Evolutionary conservation across 106 monocot genomes (phyloP).

Genomic region (Dendrobium catenatum): DNA sequence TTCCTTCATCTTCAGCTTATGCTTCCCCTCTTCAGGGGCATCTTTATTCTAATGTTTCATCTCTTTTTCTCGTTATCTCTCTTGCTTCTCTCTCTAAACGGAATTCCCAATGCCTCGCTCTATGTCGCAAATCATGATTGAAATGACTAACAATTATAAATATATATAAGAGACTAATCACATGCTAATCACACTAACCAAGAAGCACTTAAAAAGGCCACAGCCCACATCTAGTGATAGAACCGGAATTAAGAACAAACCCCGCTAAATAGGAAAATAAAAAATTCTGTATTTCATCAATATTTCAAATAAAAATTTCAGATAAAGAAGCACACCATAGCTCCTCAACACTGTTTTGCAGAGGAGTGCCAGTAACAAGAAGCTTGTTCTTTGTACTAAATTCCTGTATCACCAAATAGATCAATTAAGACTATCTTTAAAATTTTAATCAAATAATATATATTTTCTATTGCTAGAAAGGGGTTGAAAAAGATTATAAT

Average conservation of each 20-base stretch:
- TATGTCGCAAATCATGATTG: no score
- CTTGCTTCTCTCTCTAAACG: no score
- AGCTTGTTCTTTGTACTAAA: slow-evolving; percentile 98
- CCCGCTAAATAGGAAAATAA: not conserved
- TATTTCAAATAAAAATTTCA: not conserved
- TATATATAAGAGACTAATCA: not conserved
- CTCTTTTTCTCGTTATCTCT: no score
- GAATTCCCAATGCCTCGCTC: no score
- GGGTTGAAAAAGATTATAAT: not conserved
- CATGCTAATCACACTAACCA: not conserved
- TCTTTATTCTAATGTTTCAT: no score
- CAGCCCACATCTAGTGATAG: no score
- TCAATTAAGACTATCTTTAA: not conserved
- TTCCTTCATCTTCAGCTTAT: no score
- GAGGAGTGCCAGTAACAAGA: slow-evolving; percentile 92
- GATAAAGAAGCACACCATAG: slow-evolving; percentile 59
- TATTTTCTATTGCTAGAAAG: not conserved
- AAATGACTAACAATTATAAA: no score
- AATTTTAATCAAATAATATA: not conserved
- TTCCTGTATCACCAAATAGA: slow-evolving; percentile 46
- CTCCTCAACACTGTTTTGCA: slow-evolving; percentile 99
- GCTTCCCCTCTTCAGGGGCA: no score
- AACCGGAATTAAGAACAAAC: not conserved
- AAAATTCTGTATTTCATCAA: not conserved
- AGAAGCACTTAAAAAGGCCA: no score